Evolutionary conservation across 106 monocot species (phyloP).

Genomic region (Dendrobium huoshanense): DNA sequence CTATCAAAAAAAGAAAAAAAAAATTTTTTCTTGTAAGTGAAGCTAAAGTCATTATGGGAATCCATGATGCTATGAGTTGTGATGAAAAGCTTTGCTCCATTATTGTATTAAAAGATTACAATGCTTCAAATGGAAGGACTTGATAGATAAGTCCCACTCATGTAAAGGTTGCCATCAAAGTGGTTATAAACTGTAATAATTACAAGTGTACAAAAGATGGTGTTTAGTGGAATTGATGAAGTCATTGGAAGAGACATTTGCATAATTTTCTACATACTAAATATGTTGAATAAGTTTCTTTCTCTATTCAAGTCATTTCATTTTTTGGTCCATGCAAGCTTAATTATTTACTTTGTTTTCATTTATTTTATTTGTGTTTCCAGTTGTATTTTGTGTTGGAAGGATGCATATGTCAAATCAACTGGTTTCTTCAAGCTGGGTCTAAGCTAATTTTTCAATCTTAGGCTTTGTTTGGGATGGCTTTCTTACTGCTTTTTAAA

Average conservation of each 20-base stretch:
- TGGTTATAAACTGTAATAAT: neutral
- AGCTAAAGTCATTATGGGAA: neutral
- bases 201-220: neutral
- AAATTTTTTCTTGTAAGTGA: neutral
- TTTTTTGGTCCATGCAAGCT: too few relatives aligned
- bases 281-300: too few relatives aligned
- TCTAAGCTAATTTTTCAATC: too few relatives aligned
- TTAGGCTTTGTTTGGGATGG: too few relatives aligned
- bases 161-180: neutral
- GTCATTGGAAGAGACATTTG: neutral
- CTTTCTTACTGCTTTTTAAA: too few relatives aligned
- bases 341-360: too few relatives aligned
- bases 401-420: too few relatives aligned
- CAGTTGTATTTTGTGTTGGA: too few relatives aligned
- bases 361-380: too few relatives aligned
- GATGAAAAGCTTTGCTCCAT: neutral
- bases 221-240: neutral
- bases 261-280: too few relatives aligned
- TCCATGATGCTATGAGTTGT: neutral
- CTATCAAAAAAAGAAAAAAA: neutral
- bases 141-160: neutral
- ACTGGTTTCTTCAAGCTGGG: too few relatives aligned
- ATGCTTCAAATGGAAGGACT: constrained; percentile 5
- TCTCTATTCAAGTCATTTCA: too few relatives aligned
- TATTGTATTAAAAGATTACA: constrained; percentile 3